Conservation (phyloP, 2,329 filamentous ascomycete genomes). For the Diatrype stigma region DNA sequence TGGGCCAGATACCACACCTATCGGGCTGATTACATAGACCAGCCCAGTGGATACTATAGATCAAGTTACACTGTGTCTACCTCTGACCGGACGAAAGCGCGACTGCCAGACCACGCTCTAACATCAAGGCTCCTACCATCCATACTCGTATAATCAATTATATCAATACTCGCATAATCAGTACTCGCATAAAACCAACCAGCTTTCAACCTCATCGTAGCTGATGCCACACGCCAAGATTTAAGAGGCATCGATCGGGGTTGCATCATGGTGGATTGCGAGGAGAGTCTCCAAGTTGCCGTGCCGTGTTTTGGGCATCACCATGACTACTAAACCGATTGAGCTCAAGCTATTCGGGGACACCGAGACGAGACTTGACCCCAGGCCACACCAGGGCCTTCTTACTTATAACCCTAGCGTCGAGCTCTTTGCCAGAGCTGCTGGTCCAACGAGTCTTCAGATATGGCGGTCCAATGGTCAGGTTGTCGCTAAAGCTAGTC, state of each 20-base stretch:
- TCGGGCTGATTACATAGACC: neutral
- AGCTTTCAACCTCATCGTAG: no score
- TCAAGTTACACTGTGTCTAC: neutral
- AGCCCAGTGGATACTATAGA: neutral
- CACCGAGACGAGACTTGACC: conserved; percentile 51
- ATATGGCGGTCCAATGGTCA: conserved; percentile 79
- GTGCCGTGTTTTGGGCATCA: conserved; percentile 9
- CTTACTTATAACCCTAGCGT: conserved; percentile 78
- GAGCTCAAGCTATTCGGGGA: conserved; percentile 44
- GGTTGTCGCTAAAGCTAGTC: conserved; percentile 48
- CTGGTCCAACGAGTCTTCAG: conserved; percentile 63
- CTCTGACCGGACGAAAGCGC: neutral
- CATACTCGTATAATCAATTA: neutral
- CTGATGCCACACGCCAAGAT: no score
- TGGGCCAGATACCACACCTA: no score
- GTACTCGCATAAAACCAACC: no score
- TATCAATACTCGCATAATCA: no score
- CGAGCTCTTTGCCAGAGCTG: conserved; percentile 74
- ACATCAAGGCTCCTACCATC: neutral
- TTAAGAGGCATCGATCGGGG: neutral
- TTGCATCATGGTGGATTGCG: conserved; percentile 14
- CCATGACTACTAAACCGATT: conserved; percentile 25
- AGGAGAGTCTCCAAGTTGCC: conserved; percentile 5
- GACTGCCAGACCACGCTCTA: neutral
- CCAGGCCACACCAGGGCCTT: conserved; percentile 51